These are phyloP conservation scores for Cyclotella cryptica DNA, from an alignment of 108 stramenopile species.

Conservation along the genomic window DNA sequence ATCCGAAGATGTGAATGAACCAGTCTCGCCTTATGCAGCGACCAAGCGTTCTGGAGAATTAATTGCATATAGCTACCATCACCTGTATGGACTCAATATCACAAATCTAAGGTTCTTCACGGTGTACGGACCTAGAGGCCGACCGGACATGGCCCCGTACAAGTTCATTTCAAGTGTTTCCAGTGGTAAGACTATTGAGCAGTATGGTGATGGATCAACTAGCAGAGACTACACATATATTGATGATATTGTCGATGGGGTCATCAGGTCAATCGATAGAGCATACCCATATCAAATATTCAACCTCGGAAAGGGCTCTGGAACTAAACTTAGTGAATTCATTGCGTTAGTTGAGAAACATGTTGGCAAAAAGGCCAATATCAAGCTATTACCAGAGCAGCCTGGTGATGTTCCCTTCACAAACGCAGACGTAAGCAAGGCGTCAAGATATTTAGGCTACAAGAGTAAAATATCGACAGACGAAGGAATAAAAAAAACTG, in stretches of 20 bases:
- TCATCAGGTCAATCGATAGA: constrained; percentile 93
- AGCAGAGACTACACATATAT: constrained; percentile 98
- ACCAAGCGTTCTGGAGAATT: constrained; percentile 97
- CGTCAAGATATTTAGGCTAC: constrained; percentile 90
- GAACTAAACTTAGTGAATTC: constrained; percentile 91
- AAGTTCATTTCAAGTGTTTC: constrained; percentile 95
- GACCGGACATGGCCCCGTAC: constrained; percentile 98
- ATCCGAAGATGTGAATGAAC: constrained; percentile 92
- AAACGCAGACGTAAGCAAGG: constrained; percentile 95
- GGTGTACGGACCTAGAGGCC: constrained; percentile 96
- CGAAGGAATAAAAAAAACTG: constrained; percentile 94
- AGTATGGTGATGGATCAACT: constrained; percentile 96
- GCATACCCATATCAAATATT: constrained; percentile 92
- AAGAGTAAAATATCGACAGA: constrained; percentile 86
- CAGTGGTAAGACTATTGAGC: constrained; percentile 90
- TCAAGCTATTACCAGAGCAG: constrained; percentile 93
- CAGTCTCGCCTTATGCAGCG: constrained; percentile 97
- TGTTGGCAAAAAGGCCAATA: constrained; percentile 84
- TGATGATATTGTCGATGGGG: constrained; percentile 96
- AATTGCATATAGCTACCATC: constrained; percentile 96
- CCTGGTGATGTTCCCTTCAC: constrained; percentile 99
- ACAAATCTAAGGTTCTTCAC: constrained; percentile 98
- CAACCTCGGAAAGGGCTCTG: constrained; percentile 96
- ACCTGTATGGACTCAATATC: constrained; percentile 91
- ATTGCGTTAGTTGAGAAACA: constrained; percentile 91